Base-by-base conservation (phyloP, 2,329 filamentous ascomycete genomes). In the Escovopsis sp. region DNA sequence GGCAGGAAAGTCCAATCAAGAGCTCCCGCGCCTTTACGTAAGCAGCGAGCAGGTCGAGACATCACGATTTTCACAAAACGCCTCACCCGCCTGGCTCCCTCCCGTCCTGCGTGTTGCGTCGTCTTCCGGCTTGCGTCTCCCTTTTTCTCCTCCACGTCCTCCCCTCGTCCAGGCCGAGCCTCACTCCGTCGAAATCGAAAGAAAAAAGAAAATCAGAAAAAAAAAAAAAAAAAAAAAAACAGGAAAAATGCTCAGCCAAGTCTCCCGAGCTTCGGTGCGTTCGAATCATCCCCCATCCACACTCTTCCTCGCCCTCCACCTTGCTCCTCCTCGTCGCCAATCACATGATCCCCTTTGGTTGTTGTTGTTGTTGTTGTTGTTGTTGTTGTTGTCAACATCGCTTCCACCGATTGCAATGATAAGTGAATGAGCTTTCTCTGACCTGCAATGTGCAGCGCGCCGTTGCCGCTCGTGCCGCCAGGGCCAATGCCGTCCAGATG, bases 221-320 rank as follows among this genome's bases (percentile, higher is more conserved):
- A 29, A 7, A 11, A 29, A 29, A 29, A 29, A 29, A 8, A 29
- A 29, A 29, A 29, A 29, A 29, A 11, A 29, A 29, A 2, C 27
- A 4, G 7, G 58, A 62, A 50, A 64, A 55, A 76, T 76, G 72
- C 64, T 76, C 62, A 61, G 59, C 55, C 68, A 71, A 61, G 58
- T 74, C 47, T 66, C 68, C 56, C 64, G 72, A 64, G 64, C 63
- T 59, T 67, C 72, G 62, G 74, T 77, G 68, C 53, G 71, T 66
- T 41, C 31, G n/a, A n/a, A n/a, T n/a, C n/a, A n/a, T n/a, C n/a
- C n/a, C n/a, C n/a, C n/a, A n/a, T n/a, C n/a, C n/a, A 14, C 42
- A 24, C 27, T 25, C 29, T 15, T 42, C 29, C 31, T 29, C 24
- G 13, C 35, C 32, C 31, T 35, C 42, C 35, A 36, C 34, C 36